Base-by-base conservation (phyloP, 2,329 filamentous ascomycete genomes). In the Sporothrix brunneoviolacea region DNA sequence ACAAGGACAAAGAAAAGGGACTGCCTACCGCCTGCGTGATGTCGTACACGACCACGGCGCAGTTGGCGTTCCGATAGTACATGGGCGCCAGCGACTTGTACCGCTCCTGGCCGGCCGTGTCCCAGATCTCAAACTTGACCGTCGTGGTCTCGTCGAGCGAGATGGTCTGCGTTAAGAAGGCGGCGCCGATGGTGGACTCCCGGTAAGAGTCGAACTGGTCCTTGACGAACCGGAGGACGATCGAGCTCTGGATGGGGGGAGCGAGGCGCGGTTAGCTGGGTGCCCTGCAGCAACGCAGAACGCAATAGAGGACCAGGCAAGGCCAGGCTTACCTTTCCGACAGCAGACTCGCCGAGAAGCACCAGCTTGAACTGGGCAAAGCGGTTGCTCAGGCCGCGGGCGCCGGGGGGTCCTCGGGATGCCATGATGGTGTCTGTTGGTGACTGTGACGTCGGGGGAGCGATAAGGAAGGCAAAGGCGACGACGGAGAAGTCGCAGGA, bases 331-430 rank as follows among this genome's bases (percentile, higher is more conserved):
- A 94, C 89, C 88, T 98, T 98, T 84, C 93, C 93, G 52, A 98
- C 93, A 53, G 93, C 93, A 61, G 93, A 98, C 77, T 98, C 93
- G 69, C 93, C 93, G 58, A 98, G 79, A 65, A 98, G 77, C 59
- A 98, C 93, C 62, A 98, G 81, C 79, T 98, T 98, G 76, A 98
- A 98, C 79, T 98, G 93, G 63, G 93, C 91, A 71, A 98, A 97
- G 65, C 91, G 84, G 71, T 87, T 81, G 83, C 84, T 81, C 77
- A 76, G 71, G 65, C 77, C 79, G 62, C 79, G 78, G 61, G 76
- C 72, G 62, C 76, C 78, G 63, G 77, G 73, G 60, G 77, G 73
- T 62, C 83, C 82, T 82, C 90, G 83, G 69, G 87, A 80, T 72
- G 91, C 87, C 91, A 97, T 97, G 68, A 3, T 48, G 37, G n/a